These are phyloP conservation scores for Wakefieldia striispora DNA, from an alignment of 768 basidiomycete species.

Conservation along the genomic window DNA sequence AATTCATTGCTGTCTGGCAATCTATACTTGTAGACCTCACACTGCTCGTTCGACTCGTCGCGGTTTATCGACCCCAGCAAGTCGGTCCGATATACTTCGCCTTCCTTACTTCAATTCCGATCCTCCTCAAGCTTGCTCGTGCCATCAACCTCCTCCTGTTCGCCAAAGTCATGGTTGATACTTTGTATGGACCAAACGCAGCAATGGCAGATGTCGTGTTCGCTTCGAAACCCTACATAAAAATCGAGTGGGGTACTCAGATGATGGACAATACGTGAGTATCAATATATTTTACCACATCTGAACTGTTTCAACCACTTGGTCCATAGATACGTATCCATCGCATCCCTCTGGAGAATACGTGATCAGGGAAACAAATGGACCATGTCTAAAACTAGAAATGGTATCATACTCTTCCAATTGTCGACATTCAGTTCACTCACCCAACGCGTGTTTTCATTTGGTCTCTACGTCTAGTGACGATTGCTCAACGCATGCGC, in stretches of 20 bases:
- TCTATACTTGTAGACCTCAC: conserved; percentile 23
- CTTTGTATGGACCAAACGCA: conserved; percentile 3
- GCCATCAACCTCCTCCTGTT: conserved; percentile 20
- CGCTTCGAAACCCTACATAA: conserved; percentile 24
- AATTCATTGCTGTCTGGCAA: conserved; percentile 21
- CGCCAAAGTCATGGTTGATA: conserved; percentile 12
- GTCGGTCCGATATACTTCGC: conserved; percentile 12
- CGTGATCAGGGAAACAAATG: neutral
- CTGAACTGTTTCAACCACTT: neutral
- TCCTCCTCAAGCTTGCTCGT: conserved; percentile 20
- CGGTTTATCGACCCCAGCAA: conserved; percentile 15
- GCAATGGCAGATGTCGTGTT: conserved; percentile 4
- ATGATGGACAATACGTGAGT: conserved; percentile 27
- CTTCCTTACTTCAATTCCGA: conserved; percentile 14
- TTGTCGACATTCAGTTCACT: neutral
- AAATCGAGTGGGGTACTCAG: conserved; percentile 30
- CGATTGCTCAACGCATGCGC: conserved; percentile 5
- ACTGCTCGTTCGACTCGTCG: conserved; percentile 21
- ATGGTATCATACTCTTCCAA: neutral
- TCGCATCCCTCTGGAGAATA: conserved; percentile 23
- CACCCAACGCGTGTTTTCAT: neutral
- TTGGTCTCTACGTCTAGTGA: neutral
- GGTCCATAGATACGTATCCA: conserved; percentile 20
- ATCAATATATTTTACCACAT: neutral
- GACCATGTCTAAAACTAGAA: neutral